Evolutionary conservation across 2,329 filamentous ascomycete genomes (phyloP).

Genomic region (Pseudocercospora fuligena): DNA sequence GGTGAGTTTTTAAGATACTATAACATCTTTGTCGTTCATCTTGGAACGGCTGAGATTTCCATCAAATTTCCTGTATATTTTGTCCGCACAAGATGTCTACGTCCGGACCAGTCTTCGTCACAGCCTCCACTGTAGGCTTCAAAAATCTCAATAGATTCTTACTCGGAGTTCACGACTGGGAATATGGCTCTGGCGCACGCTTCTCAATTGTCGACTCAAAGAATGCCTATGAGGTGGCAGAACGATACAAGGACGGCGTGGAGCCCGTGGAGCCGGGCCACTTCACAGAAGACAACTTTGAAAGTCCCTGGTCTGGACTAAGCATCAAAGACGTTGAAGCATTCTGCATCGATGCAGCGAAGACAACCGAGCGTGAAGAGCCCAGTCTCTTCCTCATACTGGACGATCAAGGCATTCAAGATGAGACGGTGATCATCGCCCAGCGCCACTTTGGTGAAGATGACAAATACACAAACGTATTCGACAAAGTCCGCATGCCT

Average conservation of each 20-base stretch:
- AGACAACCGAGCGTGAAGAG: neutral
- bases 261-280: conserved; percentile 3
- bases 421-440: conserved; percentile 16
- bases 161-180: conserved; percentile 24
- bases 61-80: too few species aligned
- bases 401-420: conserved; percentile 18
- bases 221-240: conserved; percentile 19
- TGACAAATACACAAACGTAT: conserved; percentile 5
- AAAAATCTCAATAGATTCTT: conserved; percentile 26
- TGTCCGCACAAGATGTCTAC: neutral
- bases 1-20: neutral
- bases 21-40: neutral
- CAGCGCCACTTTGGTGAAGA: conserved; percentile 14
- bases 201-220: conserved; percentile 21
- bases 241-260: neutral
- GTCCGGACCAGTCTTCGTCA: conserved; percentile 25
- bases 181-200: conserved; percentile 8
- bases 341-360: conserved; percentile 18
- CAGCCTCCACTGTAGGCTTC: conserved; percentile 20
- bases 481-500: conserved; percentile 23
- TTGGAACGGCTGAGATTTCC: too few species aligned
- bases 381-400: conserved; percentile 18
- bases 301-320: conserved; percentile 22
- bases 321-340: conserved; percentile 22
- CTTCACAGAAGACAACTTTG: conserved; percentile 10